Conservation (phyloP, 2,329 filamentous ascomycete genomes). For the Claviceps cyperi region DNA sequence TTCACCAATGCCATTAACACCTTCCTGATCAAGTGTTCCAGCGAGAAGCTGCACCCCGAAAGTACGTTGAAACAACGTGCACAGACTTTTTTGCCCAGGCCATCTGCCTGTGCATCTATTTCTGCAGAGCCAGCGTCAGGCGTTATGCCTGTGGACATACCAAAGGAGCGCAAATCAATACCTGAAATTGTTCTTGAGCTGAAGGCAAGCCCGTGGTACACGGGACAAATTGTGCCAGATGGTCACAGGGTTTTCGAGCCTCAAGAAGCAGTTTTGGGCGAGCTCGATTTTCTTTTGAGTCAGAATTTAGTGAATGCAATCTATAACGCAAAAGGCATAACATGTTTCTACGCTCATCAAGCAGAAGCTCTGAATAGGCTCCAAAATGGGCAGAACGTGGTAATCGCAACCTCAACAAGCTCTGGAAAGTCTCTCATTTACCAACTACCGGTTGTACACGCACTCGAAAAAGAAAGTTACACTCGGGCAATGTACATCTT, state of each 20-base stretch:
- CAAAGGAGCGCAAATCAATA: slow-evolving; percentile 64
- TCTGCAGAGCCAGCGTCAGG: slow-evolving; percentile 19
- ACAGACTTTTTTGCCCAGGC: slow-evolving; percentile 47
- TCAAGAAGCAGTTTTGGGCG: slow-evolving; percentile 67
- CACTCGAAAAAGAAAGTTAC: slow-evolving; percentile 61
- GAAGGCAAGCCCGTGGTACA: slow-evolving; percentile 74
- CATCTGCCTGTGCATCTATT: slow-evolving; percentile 27
- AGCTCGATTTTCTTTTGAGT: slow-evolving; percentile 73
- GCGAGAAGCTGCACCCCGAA: slow-evolving; percentile 51
- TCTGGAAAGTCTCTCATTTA: slow-evolving; percentile 98
- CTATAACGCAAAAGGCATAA: slow-evolving; percentile 83
- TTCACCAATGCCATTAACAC: slow-evolving; percentile 63
- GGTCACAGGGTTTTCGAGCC: slow-evolving; percentile 84
- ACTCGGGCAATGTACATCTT: slow-evolving; percentile 95
- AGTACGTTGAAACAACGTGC: slow-evolving; percentile 44
- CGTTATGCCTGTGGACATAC: slow-evolving; percentile 55
- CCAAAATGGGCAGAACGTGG: slow-evolving; percentile 68
- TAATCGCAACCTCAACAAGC: slow-evolving; percentile 87
- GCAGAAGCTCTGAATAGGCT: slow-evolving; percentile 85
- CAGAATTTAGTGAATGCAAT: slow-evolving; percentile 90
- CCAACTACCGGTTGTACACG: slow-evolving; percentile 80
- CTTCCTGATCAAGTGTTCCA: slow-evolving; percentile 62
- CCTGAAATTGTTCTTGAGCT: slow-evolving; percentile 77
- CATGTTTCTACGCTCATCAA: slow-evolving; percentile 79
- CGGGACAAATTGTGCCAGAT: slow-evolving; percentile 80